A percentile compares a stretch with the other conserved stretches of the same genome.
phyloP scores from a whole-genome alignment of 2,329 filamentous ascomycete species.

The Fulvia fulva region DNA sequence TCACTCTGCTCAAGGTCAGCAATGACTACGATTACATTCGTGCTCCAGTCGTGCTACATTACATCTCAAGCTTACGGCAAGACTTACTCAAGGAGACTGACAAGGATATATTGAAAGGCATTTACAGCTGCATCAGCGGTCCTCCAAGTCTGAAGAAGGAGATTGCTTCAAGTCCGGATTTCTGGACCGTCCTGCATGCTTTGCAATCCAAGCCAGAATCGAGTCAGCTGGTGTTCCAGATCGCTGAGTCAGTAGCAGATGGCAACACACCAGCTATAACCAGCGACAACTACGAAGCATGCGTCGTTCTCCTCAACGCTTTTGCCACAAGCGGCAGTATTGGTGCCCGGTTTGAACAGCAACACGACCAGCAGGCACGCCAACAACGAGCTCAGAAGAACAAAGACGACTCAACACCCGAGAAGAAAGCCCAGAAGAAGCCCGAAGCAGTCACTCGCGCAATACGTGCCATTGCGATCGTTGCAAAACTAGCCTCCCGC shows the following conservation, averaged over 20 bases:
- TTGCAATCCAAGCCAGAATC: slow-evolving; percentile 61
- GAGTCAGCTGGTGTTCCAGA: slow-evolving; percentile 75
- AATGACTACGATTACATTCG: slow-evolving; percentile 91
- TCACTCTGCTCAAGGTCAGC: slow-evolving; percentile 75
- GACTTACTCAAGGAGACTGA: slow-evolving; percentile 73
- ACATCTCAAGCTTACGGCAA: slow-evolving; percentile 81
- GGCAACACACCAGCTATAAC: slow-evolving; percentile 76
- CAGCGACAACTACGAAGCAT: slow-evolving; percentile 91
- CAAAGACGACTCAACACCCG: slow-evolving; percentile 20
- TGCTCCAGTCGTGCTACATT: slow-evolving; percentile 85
- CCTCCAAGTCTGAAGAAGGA: slow-evolving; percentile 76
- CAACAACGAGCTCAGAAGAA: slow-evolving; percentile 37
- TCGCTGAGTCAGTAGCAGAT: slow-evolving; percentile 70
- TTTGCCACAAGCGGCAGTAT: slow-evolving; percentile 81
- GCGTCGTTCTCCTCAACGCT: slow-evolving; percentile 77
- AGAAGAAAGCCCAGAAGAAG: slow-evolving; percentile 47
- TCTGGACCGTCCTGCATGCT: slow-evolving; percentile 84
- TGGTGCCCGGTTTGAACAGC: slow-evolving; percentile 64
- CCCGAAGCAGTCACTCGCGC: slow-evolving; percentile 72
- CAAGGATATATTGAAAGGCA: slow-evolving; percentile 69
- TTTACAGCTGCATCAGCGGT: slow-evolving; percentile 74
- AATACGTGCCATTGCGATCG: slow-evolving; percentile 72
- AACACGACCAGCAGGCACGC: slow-evolving; percentile 13
- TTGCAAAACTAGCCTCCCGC: slow-evolving; percentile 75
- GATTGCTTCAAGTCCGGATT: slow-evolving; percentile 93